Evolutionary conservation across 805 yeast species (phyloP), one percentile per base, ranked within the genome.

Genomic region (Wickerhamomyces queroliae): DNA sequence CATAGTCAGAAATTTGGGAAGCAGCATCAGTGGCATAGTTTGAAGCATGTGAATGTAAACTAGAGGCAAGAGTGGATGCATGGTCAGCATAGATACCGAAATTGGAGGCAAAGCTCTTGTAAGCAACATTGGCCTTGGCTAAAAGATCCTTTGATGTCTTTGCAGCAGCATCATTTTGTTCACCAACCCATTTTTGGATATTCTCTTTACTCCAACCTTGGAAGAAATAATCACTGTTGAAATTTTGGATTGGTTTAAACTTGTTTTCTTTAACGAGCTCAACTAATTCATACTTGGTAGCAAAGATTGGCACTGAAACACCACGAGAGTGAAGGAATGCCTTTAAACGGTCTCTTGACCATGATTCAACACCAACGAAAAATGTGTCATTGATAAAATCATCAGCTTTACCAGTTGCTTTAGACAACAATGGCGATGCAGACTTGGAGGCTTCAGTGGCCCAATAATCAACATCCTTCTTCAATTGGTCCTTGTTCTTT

Each of bases 321-420:
- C 61, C 66, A 43, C 78, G 65, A 3, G 64, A 53, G 22, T 62
- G 59, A 30, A 73, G 51, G 41, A 69, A 73, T 4, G 61, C 54
- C 45, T 56, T 67, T 42, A 73, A 58, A 39, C 68, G 64, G 16
- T 63, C 67, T 47, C 67, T 67, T 17, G 74, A 59, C 79, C 78
- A 73, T 10, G 53, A 50, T 33, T 71, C 70, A 36, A 72, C 55
- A 27, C 70, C 74, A 31, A 67, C 56, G 35, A 69, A 53, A 46
- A 73, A 70, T 2, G 74, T 67, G 44, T 69, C 71, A 51, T 68
- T 68, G 50, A 70, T 57, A 7, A 64, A 44, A 25, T 66, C 58
- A 20, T 60, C 66, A 33, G 53, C 59, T 24, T 48, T 51, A n/a
- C 51, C 49, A 21, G 56, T 48, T 21, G 53, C 52, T 45, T 71